Evolutionary conservation across 768 basidiomycete species (phyloP).

Genomic region (Lactifluus pinguis): DNA sequence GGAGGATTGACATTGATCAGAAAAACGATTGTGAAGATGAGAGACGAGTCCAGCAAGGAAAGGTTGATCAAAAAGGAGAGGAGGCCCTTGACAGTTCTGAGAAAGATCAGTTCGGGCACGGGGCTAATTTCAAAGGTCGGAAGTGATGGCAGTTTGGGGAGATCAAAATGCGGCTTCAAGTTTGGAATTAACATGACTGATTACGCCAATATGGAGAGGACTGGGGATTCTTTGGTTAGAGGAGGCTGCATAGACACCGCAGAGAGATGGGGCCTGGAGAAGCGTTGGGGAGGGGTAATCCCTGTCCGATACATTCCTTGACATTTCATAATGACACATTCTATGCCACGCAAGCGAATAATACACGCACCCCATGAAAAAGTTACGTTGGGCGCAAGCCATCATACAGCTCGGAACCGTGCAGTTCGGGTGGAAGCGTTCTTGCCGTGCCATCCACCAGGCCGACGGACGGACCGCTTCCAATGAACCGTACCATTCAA

Average conservation of each 20-base stretch:
- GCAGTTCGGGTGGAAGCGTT: too few relatives aligned
- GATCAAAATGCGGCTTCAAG: not conserved
- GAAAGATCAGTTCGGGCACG: slow-evolving; percentile 12
- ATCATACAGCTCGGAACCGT: not conserved
- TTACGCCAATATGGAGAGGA: not conserved
- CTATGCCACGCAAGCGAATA: not conserved
- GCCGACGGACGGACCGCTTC: too few relatives aligned
- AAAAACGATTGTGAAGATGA: slow-evolving; percentile 6
- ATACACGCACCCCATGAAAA: not conserved
- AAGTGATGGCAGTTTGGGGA: not conserved
- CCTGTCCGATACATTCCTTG: not conserved
- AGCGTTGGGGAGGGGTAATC: not conserved
- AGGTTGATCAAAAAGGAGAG: slow-evolving; percentile 13
- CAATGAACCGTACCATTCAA: too few relatives aligned
- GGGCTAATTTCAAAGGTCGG: slow-evolving; percentile 10
- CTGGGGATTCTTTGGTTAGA: not conserved
- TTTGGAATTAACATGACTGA: not conserved
- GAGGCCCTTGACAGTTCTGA: slow-evolving; percentile 14
- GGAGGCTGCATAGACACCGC: not conserved
- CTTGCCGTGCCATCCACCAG: too few relatives aligned
- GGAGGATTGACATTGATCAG: slow-evolving; percentile 6
- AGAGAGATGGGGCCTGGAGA: not conserved
- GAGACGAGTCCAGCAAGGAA: slow-evolving; percentile 11
- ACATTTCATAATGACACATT: not conserved
- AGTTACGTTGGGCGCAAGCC: not conserved